Percentiles rank a stretch among this genome's conserved stretches.
Conservation (phyloP, 306 rosid species). For the Sicyos baderoa region DNA sequence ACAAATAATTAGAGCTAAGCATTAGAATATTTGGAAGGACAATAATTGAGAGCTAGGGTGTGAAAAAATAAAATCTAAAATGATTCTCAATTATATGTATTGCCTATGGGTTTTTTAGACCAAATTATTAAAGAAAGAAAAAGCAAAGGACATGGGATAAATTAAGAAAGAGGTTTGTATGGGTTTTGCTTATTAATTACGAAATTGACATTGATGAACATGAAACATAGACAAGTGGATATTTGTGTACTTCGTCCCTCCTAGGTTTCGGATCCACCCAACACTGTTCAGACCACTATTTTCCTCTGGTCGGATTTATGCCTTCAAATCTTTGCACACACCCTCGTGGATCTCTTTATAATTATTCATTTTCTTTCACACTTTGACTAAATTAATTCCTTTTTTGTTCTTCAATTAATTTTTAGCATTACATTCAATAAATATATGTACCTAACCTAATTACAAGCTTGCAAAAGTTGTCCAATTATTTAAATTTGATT, state of each 20-base stretch:
- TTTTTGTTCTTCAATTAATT: too few species aligned
- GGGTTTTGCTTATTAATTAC: not conserved
- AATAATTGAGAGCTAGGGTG: conserved; percentile 15
- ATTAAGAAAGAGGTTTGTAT: not conserved
- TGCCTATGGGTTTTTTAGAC: not conserved
- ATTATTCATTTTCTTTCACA: not conserved
- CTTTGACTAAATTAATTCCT: not conserved
- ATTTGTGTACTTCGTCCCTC: not conserved
- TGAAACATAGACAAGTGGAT: conserved; percentile 12
- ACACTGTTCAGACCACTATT: conserved; percentile 16
- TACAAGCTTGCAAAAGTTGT: too few species aligned
- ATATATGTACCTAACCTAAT: too few species aligned
- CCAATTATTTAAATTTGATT: too few species aligned
- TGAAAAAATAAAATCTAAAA: not conserved
- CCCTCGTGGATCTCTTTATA: not conserved
- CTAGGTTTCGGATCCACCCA: conserved; percentile 4
- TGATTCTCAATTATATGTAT: not conserved
- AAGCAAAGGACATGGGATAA: not conserved
- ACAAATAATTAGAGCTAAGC: not conserved
- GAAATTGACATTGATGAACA: conserved; percentile 5
- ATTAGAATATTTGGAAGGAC: not conserved
- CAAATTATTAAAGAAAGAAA: not conserved
- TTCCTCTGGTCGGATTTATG: conserved; percentile 10
- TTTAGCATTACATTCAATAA: too few species aligned
- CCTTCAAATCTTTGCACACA: conserved; percentile 8